Base-by-base conservation (phyloP, 768 basidiomycete species). In the Exidia glandulosa region DNA sequence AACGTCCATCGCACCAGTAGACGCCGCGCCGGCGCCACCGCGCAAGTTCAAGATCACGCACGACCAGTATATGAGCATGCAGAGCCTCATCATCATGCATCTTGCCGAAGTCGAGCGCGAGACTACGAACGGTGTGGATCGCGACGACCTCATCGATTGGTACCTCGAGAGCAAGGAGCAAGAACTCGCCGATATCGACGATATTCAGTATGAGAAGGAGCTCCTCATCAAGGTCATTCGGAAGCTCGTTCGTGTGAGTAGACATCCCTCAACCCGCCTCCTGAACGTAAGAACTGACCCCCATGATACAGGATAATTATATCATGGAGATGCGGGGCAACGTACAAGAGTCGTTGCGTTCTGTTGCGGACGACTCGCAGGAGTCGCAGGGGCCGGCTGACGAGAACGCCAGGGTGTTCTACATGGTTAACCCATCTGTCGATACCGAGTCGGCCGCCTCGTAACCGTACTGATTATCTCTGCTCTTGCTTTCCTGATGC, bases 111-210 rank as follows among this genome's bases (percentile, higher is more conserved):
- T 84, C 13, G 96, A 99, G 74, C 78, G 81, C 30, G 81, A 84
- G 66, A 86, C 82, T 0, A 87, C 86, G 23, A 77, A 73, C 57
- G 94, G 94, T 2, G 74, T 95, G 41, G 89, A 93, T 66, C 80
- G 87, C 50, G 93, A 95, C 64, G 94, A 96, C 66, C 79, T 99
- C 59, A 88, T 95, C 63, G 92, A 95, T 69, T 95, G 93, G 94
- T 98, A 97, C 69, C 80, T 98, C 59, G 96, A 99, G 75, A 73
- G 82, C 63, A 88, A 84, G 70, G 96, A 99, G 71, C 76, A 78
- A 9, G 88, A 93, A 63, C 75, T 98, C 37, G 81, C 86, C 63
- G 85, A 87, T 57, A 80, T 92, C 4, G 92, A 94, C 58, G 86
- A 94, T 66, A 74, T 96, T 19, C 93, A 97, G 65, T 87, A 88